A percentile compares a stretch with the other conserved stretches of the same genome.
phyloP scores from a whole-genome alignment of 177 flowering plant genomes.

The Vitis hybrid region DNA sequence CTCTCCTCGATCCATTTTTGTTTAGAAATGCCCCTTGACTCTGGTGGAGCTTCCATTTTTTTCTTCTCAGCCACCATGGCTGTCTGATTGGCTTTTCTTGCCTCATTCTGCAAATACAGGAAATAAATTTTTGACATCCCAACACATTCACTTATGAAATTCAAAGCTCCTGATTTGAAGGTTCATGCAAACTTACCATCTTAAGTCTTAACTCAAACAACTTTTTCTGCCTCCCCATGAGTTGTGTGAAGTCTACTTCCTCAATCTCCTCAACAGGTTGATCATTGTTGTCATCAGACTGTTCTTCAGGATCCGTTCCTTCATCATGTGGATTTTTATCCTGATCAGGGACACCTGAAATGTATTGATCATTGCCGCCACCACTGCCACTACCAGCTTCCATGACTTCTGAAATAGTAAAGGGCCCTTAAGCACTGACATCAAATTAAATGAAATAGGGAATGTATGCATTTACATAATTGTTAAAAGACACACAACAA shows the following conservation, averaged over 20 bases:
- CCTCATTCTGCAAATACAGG: constrained; percentile 63
- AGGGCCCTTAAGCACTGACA: background rate
- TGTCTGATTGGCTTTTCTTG: constrained; percentile 85
- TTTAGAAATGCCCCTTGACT: constrained; percentile 91
- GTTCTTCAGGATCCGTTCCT: constrained; percentile 29
- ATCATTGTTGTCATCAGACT: constrained; percentile 29
- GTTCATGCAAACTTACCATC: constrained; percentile 52
- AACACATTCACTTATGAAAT: too few relatives aligned
- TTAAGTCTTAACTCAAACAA: constrained; percentile 77
- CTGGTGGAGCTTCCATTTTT: constrained; percentile 73
- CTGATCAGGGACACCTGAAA: constrained; percentile 14
- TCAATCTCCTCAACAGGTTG: constrained; percentile 30
- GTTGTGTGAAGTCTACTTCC: constrained; percentile 41
- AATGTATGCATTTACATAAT: background rate
- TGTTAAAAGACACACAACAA: background rate
- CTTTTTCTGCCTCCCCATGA: constrained; percentile 80
- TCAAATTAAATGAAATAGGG: background rate
- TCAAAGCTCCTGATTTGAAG: background rate
- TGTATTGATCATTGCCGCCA: constrained; percentile 11
- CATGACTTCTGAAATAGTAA: constrained; percentile 18
- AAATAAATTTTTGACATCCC: too few relatives aligned
- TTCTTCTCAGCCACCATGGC: constrained; percentile 93
- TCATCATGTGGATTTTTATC: constrained; percentile 30
- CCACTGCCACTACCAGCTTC: constrained; percentile 14
- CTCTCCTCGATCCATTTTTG: constrained; percentile 95